Conservation (phyloP, 495 filamentous ascomycete genomes). For the Penicillium mononematosum region DNA sequence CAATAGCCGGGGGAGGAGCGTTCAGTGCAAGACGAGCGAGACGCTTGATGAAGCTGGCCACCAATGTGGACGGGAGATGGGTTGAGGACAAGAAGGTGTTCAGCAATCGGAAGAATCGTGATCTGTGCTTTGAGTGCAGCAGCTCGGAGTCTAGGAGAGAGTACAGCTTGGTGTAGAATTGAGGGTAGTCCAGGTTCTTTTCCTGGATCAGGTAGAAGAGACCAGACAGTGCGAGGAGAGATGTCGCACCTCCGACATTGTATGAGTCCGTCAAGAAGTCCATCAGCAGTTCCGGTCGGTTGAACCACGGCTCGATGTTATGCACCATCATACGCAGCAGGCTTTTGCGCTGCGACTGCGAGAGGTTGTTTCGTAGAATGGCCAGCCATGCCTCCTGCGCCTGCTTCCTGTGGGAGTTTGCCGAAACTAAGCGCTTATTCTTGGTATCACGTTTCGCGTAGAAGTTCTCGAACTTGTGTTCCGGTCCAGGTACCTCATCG, state of each 20-base stretch:
- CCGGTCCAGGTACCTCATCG: constrained; percentile 59
- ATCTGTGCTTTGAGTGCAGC: constrained; percentile 90
- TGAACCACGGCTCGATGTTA: constrained; percentile 84
- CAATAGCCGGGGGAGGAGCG: constrained; percentile 84
- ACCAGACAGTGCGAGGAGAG: constrained; percentile 85
- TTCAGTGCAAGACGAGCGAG: constrained; percentile 77
- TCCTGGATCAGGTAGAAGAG: constrained; percentile 93
- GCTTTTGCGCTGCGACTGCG: constrained; percentile 70
- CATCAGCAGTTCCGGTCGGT: constrained; percentile 82
- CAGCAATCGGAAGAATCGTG: constrained; percentile 86
- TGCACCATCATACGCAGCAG: constrained; percentile 70
- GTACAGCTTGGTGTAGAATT: constrained; percentile 93
- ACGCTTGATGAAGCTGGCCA: constrained; percentile 94
- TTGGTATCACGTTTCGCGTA: constrained; percentile 66
- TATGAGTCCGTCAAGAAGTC: constrained; percentile 96
- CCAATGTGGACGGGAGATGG: constrained; percentile 84
- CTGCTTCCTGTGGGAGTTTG: constrained; percentile 47
- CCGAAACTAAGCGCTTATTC: constrained; percentile 47
- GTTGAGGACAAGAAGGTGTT: constrained; percentile 90
- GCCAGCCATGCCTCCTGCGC: constrained; percentile 84
- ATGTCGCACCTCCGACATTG: constrained; percentile 77
- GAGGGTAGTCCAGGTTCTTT: constrained; percentile 93
- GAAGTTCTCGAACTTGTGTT: constrained; percentile 65
- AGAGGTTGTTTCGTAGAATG: constrained; percentile 64
- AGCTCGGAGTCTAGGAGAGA: constrained; percentile 80